These are phyloP conservation scores for Globisporangium carolinianum DNA, from an alignment of 352 stramenopile species.

Conservation along the genomic window DNA sequence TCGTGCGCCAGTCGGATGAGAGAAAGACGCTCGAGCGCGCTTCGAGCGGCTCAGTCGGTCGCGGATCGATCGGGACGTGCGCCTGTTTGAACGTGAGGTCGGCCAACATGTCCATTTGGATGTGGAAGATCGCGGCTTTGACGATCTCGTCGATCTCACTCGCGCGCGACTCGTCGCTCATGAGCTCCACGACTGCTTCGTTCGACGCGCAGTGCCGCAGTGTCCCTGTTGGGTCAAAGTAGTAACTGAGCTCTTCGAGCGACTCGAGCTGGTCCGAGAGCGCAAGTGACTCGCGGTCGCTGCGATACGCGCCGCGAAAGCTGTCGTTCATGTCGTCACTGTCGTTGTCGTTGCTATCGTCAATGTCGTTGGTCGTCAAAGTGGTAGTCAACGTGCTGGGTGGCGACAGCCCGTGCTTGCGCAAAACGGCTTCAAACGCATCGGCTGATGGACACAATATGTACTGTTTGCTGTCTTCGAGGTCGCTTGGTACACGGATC, in stretches of 20 bases:
- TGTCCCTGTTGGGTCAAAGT: conserved; percentile 63
- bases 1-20: conserved; percentile 57
- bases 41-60: conserved; percentile 57
- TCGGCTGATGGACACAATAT: conserved; percentile 39
- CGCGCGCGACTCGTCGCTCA: conserved; percentile 61
- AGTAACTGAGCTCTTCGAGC: conserved; percentile 72
- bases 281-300: conserved; percentile 31
- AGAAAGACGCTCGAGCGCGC: conserved; percentile 64
- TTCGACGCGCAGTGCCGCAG: conserved; percentile 66
- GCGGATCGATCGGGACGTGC: conserved; percentile 50
- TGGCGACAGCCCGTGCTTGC: conserved; percentile 35
- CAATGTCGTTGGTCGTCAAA: conserved; percentile 1
- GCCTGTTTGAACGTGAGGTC: conserved; percentile 73
- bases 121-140: conserved; percentile 78
- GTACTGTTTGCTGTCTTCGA: conserved; percentile 74
- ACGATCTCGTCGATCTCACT: conserved; percentile 74
- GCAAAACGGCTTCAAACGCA: conserved; percentile 32
- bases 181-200: conserved; percentile 68
- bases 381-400: conserved; percentile 17
- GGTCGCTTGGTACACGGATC: conserved; percentile 25
- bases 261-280: conserved; percentile 65
- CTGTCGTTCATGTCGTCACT: no score
- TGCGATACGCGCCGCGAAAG: conserved; percentile 6
- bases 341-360: conserved; percentile 17
- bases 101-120: conserved; percentile 80